Percentiles rank a stretch among this genome's conserved stretches.
These are phyloP conservation scores for Gentiana dahurica DNA, from an alignment of 257 asterid species.

Conservation along the genomic window DNA sequence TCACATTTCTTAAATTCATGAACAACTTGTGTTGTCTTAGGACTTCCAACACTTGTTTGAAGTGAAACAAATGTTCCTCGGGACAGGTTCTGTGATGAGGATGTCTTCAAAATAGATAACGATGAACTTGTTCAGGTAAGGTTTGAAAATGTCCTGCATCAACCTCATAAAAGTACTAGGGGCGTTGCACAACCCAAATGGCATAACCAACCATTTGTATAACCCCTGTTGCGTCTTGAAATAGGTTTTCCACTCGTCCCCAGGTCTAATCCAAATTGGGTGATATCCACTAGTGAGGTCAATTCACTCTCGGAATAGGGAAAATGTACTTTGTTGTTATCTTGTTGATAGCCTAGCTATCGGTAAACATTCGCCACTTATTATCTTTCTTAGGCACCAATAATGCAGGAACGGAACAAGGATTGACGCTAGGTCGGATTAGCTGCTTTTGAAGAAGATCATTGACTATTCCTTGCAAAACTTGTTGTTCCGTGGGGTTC, in stretches of 20 bases:
- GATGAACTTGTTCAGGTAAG: too few relatives aligned
- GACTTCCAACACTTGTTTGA: too few relatives aligned
- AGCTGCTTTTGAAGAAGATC: not conserved
- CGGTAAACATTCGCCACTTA: not conserved
- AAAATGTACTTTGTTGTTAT: not conserved
- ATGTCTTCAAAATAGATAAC: not conserved
- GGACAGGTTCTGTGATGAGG: too few relatives aligned
- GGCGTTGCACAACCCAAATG: not conserved
- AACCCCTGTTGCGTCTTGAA: not conserved
- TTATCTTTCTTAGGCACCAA: not conserved
- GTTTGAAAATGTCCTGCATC: not conserved
- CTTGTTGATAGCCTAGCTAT: not conserved
- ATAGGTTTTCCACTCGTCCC: constrained; percentile 1
- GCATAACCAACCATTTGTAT: not conserved
- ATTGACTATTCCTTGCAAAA: not conserved
- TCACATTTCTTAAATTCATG: too few relatives aligned
- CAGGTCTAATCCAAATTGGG: not conserved
- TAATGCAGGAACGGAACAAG: too few relatives aligned
- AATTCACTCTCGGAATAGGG: not conserved
- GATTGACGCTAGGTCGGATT: not conserved
- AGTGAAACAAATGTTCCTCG: not conserved
- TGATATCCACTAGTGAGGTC: not conserved
- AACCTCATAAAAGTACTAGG: not conserved
- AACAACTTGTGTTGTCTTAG: too few relatives aligned
- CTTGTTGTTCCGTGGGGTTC: not conserved